Conservation (phyloP, 2,329 filamentous ascomycete genomes). For the Hymenoscyphus fraxineus region DNA sequence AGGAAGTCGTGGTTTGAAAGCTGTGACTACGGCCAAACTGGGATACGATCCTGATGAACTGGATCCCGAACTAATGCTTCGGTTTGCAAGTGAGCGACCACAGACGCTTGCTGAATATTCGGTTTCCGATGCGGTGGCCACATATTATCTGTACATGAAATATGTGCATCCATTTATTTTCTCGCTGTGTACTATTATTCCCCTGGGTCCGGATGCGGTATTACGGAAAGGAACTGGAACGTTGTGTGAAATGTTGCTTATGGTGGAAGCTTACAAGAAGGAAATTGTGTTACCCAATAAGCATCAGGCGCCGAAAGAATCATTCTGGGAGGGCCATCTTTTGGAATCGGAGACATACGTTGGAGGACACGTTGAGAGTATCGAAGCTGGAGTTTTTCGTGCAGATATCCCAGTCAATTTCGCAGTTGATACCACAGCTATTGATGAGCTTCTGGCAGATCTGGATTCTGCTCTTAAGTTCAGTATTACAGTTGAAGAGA, state of each 20-base stretch:
- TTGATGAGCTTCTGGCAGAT: conserved; percentile 84
- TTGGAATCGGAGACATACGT: conserved; percentile 98
- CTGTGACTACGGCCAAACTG: conserved; percentile 94
- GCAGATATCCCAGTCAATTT: conserved; percentile 96
- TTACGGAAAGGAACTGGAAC: conserved; percentile 95
- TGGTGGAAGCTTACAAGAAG: conserved; percentile 95
- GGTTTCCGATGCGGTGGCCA: conserved; percentile 96
- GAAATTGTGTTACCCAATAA: conserved; percentile 95
- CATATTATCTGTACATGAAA: conserved; percentile 99
- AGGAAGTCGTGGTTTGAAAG: conserved; percentile 93
- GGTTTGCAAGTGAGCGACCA: conserved; percentile 81
- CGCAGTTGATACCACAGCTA: conserved; percentile 78
- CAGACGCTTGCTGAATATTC: conserved; percentile 97
- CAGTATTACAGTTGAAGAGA: conserved; percentile 78
- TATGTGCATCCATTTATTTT: conserved; percentile 99
- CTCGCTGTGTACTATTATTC: conserved; percentile 94
- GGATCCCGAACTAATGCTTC: conserved; percentile 96
- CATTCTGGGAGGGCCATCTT: conserved; percentile 95
- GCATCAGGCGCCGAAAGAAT: conserved; percentile 82
- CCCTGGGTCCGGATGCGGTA: conserved; percentile 86
- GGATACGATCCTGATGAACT: conserved; percentile 98
- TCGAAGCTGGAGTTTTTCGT: conserved; percentile 94
- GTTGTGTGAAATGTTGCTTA: conserved; percentile 98
- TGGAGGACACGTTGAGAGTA: conserved; percentile 97
- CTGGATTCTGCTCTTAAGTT: conserved; percentile 87